Conservation (phyloP, 306 rosid genomes). For the Cucurbita argyrosperma region DNA sequence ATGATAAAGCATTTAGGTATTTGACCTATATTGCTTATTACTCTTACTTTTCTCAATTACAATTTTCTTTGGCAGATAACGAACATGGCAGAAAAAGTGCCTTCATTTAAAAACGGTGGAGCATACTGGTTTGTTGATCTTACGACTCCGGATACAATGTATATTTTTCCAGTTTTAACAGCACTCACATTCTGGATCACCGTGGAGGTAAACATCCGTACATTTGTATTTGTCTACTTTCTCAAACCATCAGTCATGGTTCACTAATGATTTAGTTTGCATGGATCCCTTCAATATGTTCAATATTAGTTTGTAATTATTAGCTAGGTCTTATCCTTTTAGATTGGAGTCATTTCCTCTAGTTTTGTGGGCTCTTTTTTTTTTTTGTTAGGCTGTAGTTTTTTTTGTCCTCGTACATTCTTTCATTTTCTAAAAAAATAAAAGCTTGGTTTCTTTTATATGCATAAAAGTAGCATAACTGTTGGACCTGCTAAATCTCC, state of each 20-base stretch:
- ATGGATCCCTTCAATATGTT: neutral
- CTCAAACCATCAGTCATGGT: neutral
- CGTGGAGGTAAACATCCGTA: constrained; percentile 54
- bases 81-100: constrained; percentile 82
- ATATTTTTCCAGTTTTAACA: constrained; percentile 57
- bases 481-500: neutral
- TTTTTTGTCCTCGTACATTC: neutral
- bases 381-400: neutral
- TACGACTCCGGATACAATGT: constrained; percentile 60
- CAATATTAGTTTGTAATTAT: neutral
- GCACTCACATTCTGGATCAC: constrained; percentile 66
- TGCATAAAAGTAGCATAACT: neutral
- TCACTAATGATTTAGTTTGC: neutral
- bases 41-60: constrained; percentile 15
- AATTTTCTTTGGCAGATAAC: constrained; percentile 38
- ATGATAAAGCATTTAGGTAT: constrained; percentile 3
- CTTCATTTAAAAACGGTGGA: constrained; percentile 85
- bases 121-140: constrained; percentile 86
- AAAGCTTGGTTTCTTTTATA: neutral
- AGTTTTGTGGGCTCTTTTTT: neutral
- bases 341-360: neutral
- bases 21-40: neutral
- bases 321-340: neutral
- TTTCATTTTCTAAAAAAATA: neutral
- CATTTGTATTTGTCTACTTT: neutral